Base-by-base conservation (phyloP, 2,329 filamentous ascomycete genomes). In the Hymenoscyphus fructigenus region DNA sequence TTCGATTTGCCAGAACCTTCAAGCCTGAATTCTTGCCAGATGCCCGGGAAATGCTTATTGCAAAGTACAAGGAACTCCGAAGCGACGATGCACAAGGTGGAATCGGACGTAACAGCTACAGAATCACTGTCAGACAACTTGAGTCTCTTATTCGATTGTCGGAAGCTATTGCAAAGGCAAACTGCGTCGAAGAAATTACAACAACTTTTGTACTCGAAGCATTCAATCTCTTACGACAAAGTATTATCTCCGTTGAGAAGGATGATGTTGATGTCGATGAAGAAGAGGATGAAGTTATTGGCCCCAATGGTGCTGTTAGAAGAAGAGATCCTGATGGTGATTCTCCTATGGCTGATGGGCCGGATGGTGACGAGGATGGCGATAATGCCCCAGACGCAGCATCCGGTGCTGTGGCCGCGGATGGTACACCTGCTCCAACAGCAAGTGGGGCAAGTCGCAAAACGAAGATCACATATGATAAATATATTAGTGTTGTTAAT, bases 111-210 rank as follows among this genome's bases (percentile, higher is more conserved):
- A 98, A 97, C 80, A 96, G 91, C 69, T 99, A 99, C 82, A 89
- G 95, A 66, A 99, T 99, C 76, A 99, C 95, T 0, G 95, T 99
- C 59, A 88, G 95, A 75, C 95, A 99, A 78, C 84, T 99, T 1
- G 95, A 99, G 79, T 94, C 90, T 75, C 88, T 99, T 84, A 98
- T 99, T 70, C 92, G 95, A 69, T 82, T 99, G 63, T 94, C 91
- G 62, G 95, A 99, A 78, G 95, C 95, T n/a, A 97, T 99, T 70
- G 95, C 95, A 65, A 98, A 98, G 79, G 92, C 93, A 65, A 98
- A 97, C 76, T 99, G 95, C 75, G 92, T 97, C 15, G 91, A 94
- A 72, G 93, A 97, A 68, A 91, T 99, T 67, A 88, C 88, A 0
- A 84, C 91, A 1, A 85, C 86, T 0, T 96, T 98, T 78, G 95